Evolutionary conservation across 495 filamentous ascomycete genomes (phyloP).

Genomic region (Glarea lozoyensis): DNA sequence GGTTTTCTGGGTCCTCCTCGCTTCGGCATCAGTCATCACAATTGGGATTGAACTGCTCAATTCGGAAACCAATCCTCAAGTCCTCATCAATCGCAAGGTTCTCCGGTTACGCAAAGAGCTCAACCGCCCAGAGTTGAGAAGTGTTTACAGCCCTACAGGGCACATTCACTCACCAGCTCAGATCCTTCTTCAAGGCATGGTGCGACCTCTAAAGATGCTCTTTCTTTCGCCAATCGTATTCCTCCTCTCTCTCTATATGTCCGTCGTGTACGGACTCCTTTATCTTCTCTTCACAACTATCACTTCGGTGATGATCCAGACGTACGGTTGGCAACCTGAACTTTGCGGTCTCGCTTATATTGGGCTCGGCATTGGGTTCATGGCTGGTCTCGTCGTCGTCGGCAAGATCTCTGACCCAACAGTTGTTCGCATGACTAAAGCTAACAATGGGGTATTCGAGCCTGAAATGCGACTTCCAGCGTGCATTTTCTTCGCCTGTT

Average conservation of each 20-base stretch:
- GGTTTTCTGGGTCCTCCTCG: slow-evolving; percentile 53
- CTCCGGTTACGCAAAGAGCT: slow-evolving; percentile 25
- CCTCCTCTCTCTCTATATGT: slow-evolving; percentile 62
- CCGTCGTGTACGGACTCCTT: slow-evolving; percentile 65
- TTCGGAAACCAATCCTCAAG: slow-evolving; percentile 43
- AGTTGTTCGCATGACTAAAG: slow-evolving; percentile 29
- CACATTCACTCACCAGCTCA: slow-evolving; percentile 12
- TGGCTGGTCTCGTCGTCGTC: slow-evolving; percentile 23
- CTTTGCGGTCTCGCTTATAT: slow-evolving; percentile 37
- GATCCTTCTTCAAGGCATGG: slow-evolving; percentile 29
- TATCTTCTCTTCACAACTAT: slow-evolving; percentile 79
- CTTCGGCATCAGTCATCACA: slow-evolving; percentile 31
- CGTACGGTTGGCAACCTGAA: slow-evolving; percentile 40
- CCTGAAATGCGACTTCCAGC: slow-evolving; percentile 46
- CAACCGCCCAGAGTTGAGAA: slow-evolving; percentile 25
- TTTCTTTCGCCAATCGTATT: slow-evolving; percentile 51
- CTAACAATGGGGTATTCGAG: slow-evolving; percentile 44
- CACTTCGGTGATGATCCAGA: slow-evolving; percentile 44
- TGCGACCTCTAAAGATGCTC: slow-evolving; percentile 43
- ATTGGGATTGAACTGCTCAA: slow-evolving; percentile 38
- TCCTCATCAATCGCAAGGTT: slow-evolving; percentile 45
- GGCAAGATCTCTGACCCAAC: slow-evolving; percentile 30
- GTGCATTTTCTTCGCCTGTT: slow-evolving; percentile 28
- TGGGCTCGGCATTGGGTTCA: slow-evolving; percentile 36
- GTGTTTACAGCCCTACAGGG: slow-evolving; percentile 24